Conservation (phyloP, 1,284 basidiomycete species). For the Pholiota adiposa region DNA sequence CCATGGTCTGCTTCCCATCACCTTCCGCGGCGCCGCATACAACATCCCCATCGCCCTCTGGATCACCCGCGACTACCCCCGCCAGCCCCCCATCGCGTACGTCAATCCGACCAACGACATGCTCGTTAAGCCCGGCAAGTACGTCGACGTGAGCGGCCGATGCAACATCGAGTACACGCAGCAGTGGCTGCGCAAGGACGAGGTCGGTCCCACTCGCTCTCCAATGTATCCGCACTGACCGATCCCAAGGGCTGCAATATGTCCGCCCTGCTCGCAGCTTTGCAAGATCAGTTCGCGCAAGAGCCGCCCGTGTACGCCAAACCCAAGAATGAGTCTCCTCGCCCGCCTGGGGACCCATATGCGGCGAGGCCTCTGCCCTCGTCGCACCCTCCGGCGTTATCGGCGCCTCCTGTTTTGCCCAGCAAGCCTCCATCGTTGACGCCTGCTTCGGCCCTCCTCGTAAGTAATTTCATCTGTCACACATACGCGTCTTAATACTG, state of each 20-base stretch:
- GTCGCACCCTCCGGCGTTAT: conserved; percentile 1
- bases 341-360: conserved; percentile 23
- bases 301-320: conserved; percentile 93
- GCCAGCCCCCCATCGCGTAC: conserved; percentile 85
- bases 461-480: conserved; percentile 11
- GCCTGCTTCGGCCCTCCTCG: background rate
- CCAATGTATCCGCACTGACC: conserved; percentile 20
- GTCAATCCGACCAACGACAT: conserved; percentile 95
- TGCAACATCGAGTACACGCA: conserved; percentile 71
- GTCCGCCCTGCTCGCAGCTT: conserved; percentile 65
- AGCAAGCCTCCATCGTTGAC: conserved; percentile 16
- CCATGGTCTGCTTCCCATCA: conserved; percentile 90
- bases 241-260: conserved; percentile 68
- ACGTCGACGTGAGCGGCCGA: conserved; percentile 85
- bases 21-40: conserved; percentile 79
- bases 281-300: conserved; percentile 82
- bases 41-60: conserved; percentile 94
- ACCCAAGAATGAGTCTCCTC: conserved; percentile 54
- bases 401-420: conserved; percentile 23
- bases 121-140: conserved; percentile 80
- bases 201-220: conserved; percentile 56
- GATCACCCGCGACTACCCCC: conserved; percentile 84
- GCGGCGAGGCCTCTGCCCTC: conserved; percentile 28
- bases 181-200: conserved; percentile 83
- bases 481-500: conserved; percentile 12